phyloP scores from a whole-genome alignment of 345 rosid genomes.

The Citrus reticulata region DNA sequence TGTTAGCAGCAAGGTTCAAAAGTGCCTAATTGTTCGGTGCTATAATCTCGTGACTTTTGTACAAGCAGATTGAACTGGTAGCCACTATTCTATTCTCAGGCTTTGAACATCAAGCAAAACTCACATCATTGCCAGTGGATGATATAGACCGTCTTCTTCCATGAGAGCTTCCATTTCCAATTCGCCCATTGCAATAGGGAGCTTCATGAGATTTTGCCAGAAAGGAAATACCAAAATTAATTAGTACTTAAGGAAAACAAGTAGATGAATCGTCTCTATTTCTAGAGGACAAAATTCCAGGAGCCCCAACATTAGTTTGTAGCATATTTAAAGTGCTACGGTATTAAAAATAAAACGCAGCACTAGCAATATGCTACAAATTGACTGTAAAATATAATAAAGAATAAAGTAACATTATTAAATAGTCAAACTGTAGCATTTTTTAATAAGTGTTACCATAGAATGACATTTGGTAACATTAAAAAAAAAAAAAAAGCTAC shows the following conservation, averaged over 20 bases:
- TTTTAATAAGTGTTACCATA: no score
- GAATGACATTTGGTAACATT: no score
- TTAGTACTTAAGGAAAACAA: no score
- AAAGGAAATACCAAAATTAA: background rate
- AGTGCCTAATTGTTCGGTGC: background rate
- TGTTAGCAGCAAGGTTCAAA: background rate
- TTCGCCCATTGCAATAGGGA: constrained; percentile 6
- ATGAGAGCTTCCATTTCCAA: constrained; percentile 4
- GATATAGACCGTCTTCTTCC: background rate
- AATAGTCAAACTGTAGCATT: no score
- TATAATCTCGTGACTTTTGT: constrained; percentile 3
- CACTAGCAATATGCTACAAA: no score
- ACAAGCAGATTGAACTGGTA: constrained; percentile 5
- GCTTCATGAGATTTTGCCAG: background rate
- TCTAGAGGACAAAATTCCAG: constrained; percentile 13
- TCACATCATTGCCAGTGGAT: background rate
- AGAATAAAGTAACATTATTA: no score
- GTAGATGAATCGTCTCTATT: constrained; percentile 3
- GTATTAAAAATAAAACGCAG: no score
- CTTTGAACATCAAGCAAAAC: constrained; percentile 1
- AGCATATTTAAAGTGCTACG: no score
- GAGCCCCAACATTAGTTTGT: background rate
- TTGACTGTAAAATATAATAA: no score
- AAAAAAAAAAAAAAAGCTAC: no score
- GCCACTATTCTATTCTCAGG: constrained; percentile 10